Evolutionary conservation across 2,329 filamentous ascomycete species (phyloP).

Genomic region (Calonectria hongkongensis): DNA sequence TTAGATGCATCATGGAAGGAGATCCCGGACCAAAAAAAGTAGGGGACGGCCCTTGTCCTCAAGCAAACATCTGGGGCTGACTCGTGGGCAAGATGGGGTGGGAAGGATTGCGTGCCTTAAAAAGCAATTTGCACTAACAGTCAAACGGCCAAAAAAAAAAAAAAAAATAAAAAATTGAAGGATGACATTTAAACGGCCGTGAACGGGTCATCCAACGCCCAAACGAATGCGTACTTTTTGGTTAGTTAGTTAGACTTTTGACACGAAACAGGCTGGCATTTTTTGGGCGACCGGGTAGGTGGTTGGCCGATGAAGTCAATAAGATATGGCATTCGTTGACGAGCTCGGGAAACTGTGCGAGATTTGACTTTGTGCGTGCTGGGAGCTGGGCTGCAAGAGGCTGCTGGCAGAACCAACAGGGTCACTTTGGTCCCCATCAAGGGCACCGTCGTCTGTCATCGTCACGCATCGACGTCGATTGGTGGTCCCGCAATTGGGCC

Average conservation of each 20-base stretch:
- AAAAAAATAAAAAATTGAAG: neutral
- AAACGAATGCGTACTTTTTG: conserved; percentile 41
- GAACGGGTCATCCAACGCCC: neutral
- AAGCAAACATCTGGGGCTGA: conserved; percentile 43
- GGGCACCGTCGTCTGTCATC: conserved; percentile 32
- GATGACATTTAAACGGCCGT: neutral
- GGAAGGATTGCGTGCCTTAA: conserved; percentile 32
- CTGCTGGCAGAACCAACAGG: conserved; percentile 20
- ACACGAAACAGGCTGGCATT: conserved; percentile 45
- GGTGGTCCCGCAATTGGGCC: conserved; percentile 27
- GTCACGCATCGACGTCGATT: conserved; percentile 15
- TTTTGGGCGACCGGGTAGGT: conserved; percentile 3
- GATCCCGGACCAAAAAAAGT: conserved; percentile 22
- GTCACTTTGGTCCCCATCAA: conserved; percentile 19
- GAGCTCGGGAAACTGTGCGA: conserved; percentile 25
- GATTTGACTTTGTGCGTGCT: conserved; percentile 30
- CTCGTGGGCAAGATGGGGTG: conserved; percentile 37
- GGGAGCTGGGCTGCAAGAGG: conserved; percentile 27
- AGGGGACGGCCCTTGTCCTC: conserved; percentile 29
- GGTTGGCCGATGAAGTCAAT: conserved; percentile 34
- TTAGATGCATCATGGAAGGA: conserved; percentile 43
- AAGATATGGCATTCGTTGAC: conserved; percentile 19
- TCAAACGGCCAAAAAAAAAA: conserved; percentile 12
- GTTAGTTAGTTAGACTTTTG: conserved; percentile 50
- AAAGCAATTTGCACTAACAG: conserved; percentile 33